Evolutionary conservation across 2,329 filamentous ascomycete genomes (phyloP), one percentile per base, ranked within the genome.

Genomic region (Sporothrix brunneoviolacea): DNA sequence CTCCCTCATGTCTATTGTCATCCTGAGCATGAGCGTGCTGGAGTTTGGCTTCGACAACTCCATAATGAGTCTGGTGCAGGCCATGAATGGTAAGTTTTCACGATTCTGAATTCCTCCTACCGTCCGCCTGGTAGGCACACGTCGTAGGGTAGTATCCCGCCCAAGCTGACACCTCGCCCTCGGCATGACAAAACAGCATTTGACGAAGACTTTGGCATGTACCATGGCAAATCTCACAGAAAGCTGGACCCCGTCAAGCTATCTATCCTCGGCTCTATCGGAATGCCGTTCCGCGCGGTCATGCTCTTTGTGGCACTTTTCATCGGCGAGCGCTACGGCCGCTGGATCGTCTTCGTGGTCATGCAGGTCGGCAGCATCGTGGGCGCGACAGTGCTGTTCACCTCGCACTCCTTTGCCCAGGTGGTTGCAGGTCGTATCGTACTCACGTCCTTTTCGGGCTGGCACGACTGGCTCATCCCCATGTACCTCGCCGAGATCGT

Each of bases 401-500:
- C 53, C 3, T 24, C 55, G 1, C 49, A 32, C n/a, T 48, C 48
- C 10, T 55, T 54, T 33, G 28, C 24, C 10, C 55, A 57, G 32
- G 21, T 57, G 3, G 33, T 57, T 7, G 39, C 40, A 16, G 54
- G 53, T 28, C 56, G 56, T 21, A 45, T 57, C 12, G 37, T 54
- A 4, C 47, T 58, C 18, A 53, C 48, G 4, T 45, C 45, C 21
- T 52, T 54, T 24, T 51, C 52, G 15, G 55, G 54, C 30, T 54
- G 51, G 55, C 51, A 57, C 38, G 55, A 52, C 50, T 55, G 50
- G 51, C 51, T 55, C 22, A 44, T 57, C 24, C 55, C 55, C 36
- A 55, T 57, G 54, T 57, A 54, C 37, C 43, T 55, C 30, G 54
- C 54, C 32, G 55, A 57, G 50, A 51, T 57, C n/a, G 54, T 55